Percentiles rank a stretch among this genome's conserved stretches.
phyloP scores from a whole-genome alignment of 148 eudicot genomes.

The Chenopodium formosanum region DNA sequence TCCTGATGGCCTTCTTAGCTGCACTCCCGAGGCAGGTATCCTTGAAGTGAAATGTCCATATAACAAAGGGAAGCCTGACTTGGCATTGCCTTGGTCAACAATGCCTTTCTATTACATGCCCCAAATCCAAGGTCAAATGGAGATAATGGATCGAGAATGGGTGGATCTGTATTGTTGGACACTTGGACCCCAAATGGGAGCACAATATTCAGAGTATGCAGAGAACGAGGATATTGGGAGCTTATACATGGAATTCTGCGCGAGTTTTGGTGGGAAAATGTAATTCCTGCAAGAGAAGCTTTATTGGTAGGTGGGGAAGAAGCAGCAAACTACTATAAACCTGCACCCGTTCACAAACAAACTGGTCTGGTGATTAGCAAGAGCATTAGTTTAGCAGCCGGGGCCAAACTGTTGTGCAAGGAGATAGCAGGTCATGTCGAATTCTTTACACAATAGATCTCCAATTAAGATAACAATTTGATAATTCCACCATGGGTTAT shows the following conservation, averaged over 20 bases:
- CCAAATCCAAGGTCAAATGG: constrained; percentile 96
- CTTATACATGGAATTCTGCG: constrained; percentile 68
- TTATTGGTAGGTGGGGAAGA: constrained; percentile 35
- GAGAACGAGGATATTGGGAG: constrained; percentile 76
- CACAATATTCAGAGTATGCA: constrained; percentile 50
- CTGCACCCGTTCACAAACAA: constrained; percentile 58
- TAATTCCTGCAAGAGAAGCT: constrained; percentile 16
- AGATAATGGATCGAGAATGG: constrained; percentile 71
- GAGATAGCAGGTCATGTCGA: constrained; percentile 88
- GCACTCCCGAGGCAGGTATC: constrained; percentile 61
- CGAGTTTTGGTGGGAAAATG: constrained; percentile 74
- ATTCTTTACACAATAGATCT: constrained; percentile 43
- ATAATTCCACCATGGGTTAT: constrained; percentile 12
- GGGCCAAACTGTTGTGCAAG: constrained; percentile 73
- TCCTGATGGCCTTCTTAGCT: constrained; percentile 84
- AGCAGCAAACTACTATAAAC: constrained; percentile 57
- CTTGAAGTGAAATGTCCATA: constrained; percentile 91
- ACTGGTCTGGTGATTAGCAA: constrained; percentile 55
- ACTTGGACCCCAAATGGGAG: constrained; percentile 85
- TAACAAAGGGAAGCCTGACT: constrained; percentile 71
- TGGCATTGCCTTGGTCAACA: constrained; percentile 70
- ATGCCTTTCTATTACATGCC: constrained; percentile 98
- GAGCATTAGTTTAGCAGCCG: constrained; percentile 67
- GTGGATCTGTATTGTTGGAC: constrained; percentile 74
- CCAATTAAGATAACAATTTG: not conserved